Evolutionary conservation across 2,329 filamentous ascomycete genomes (phyloP), one percentile per base, ranked within the genome.

Genomic region (Colletotrichum tabaci): DNA sequence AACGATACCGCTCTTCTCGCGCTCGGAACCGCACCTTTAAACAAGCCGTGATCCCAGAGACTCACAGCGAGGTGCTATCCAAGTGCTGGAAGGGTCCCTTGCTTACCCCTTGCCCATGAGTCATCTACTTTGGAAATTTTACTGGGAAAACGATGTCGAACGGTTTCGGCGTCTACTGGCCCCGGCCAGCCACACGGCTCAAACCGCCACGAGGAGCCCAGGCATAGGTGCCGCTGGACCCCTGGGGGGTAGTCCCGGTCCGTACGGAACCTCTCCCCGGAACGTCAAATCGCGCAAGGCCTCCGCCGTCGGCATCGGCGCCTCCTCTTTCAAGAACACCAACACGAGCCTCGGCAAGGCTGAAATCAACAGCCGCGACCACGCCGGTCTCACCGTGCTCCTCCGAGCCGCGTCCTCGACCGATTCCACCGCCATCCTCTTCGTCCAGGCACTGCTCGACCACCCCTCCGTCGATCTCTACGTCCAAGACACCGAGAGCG

Each of bases 71-170:
- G 94, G 94, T 92, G 92, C 89, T 83, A 82, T 85, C 87, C 85
- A 84, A 87, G 86, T 84, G 85, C 80, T 81, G 80, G 82, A 82
- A 82, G 79, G 80, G 77, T 76, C 73, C 78, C 77, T 70, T 76
- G 75, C 75, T 66, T 75, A 74, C 78, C 76, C 77, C 82, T 38
- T 81, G 85, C 91, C 90, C 91, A 96, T 98, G 96, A 98, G 94
- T 92, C 93, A 95, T 87, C 90, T 93, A 90, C 91, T 99, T 83
- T 98, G 96, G 96, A 95, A 95, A 89, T 94, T 90, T 82, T 98
- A 96, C 83, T 93, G 97, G 87, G 93, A 98, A 91, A 94, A 98
- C 89, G 95, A 99, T 91, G 93, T 98, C 91, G 95, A 97, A 82
- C 91, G 87, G 81, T 98, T 99, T 89, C 93, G 93, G 86, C 93